Conservation (phyloP, 2,329 filamentous ascomycete genomes). For the Colletotrichum gigasporum region DNA sequence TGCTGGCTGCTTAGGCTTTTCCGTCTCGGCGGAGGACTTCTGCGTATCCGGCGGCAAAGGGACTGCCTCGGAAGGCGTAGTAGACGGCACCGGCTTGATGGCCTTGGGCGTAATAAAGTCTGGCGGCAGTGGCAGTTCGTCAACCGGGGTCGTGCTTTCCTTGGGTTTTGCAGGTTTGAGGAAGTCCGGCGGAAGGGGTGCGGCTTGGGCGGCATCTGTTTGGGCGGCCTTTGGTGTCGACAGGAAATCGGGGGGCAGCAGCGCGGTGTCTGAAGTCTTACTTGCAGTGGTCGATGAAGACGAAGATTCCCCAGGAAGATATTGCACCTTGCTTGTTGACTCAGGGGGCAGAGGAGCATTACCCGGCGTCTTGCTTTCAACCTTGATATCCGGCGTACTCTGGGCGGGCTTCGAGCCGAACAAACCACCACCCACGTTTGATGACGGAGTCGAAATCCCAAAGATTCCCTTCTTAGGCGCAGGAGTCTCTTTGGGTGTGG, state of each 20-base stretch:
- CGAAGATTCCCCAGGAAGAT: slow-evolving; percentile 59
- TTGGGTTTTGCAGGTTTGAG: slow-evolving; percentile 35
- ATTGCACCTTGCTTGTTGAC: slow-evolving; percentile 62
- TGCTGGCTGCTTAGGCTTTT: slow-evolving; percentile 35
- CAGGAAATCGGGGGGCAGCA: slow-evolving; percentile 46
- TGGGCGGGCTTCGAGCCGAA: slow-evolving; percentile 36
- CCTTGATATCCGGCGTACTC: slow-evolving; percentile 32
- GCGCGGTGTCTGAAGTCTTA: slow-evolving; percentile 38
- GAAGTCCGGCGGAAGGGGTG: slow-evolving; percentile 46
- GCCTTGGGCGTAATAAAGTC: slow-evolving; percentile 41
- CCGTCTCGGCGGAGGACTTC: not conserved
- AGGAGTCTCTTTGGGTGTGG: slow-evolving; percentile 63
- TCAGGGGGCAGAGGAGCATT: slow-evolving; percentile 62
- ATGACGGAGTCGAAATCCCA: slow-evolving; percentile 44
- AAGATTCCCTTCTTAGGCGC: slow-evolving; percentile 50
- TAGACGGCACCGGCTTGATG: slow-evolving; percentile 33
- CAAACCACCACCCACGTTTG: slow-evolving; percentile 34
- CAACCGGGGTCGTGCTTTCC: slow-evolving; percentile 30
- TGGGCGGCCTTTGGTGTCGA: slow-evolving; percentile 36
- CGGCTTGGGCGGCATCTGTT: slow-evolving; percentile 34
- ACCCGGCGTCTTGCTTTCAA: slow-evolving; percentile 48
- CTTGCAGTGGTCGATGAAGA: slow-evolving; percentile 55
- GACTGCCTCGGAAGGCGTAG: slow-evolving; percentile 12
- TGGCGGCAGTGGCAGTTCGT: slow-evolving; percentile 53
- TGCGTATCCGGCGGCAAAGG: slow-evolving; percentile 7